These are phyloP conservation scores for Ascoidea rubescens DNA, from an alignment of 805 yeast genomes.

Conservation along the genomic window DNA sequence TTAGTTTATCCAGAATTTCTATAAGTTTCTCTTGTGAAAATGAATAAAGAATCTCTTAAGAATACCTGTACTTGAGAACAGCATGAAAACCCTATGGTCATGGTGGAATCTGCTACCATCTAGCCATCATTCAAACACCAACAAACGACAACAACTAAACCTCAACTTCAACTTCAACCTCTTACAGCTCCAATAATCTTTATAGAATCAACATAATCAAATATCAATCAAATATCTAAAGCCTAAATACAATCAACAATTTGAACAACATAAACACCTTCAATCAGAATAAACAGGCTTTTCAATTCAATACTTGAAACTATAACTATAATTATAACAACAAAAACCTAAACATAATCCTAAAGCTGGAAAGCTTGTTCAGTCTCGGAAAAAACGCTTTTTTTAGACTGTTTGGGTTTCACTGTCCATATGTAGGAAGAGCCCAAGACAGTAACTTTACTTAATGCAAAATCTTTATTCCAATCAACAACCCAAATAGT, in stretches of 20 bases:
- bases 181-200: not conserved
- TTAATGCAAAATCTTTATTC: conserved; percentile 35
- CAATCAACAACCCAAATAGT: not conserved
- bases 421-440: conserved; percentile 60
- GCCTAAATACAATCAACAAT: not conserved
- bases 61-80: conserved; percentile 69
- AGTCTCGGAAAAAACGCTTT: conserved; percentile 68
- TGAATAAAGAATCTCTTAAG: conserved; percentile 77
- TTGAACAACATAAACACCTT: conserved; percentile 1
- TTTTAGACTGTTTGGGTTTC: conserved; percentile 73
- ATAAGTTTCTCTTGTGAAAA: conserved; percentile 68
- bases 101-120: conserved; percentile 77
- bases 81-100: conserved; percentile 66
- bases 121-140: conserved; percentile 68
- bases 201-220: too few species aligned
- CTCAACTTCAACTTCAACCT: not conserved
- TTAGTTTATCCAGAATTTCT: conserved; percentile 79
- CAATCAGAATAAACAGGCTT: not conserved
- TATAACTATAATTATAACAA: not conserved
- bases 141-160: not conserved
- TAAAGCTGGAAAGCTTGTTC: conserved; percentile 67
- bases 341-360: conserved; percentile 3
- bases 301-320: not conserved
- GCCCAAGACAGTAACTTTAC: conserved; percentile 69
- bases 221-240: too few species aligned